phyloP scores from a whole-genome alignment of 108 stramenopile genomes.

The Epithemia pelagica region DNA sequence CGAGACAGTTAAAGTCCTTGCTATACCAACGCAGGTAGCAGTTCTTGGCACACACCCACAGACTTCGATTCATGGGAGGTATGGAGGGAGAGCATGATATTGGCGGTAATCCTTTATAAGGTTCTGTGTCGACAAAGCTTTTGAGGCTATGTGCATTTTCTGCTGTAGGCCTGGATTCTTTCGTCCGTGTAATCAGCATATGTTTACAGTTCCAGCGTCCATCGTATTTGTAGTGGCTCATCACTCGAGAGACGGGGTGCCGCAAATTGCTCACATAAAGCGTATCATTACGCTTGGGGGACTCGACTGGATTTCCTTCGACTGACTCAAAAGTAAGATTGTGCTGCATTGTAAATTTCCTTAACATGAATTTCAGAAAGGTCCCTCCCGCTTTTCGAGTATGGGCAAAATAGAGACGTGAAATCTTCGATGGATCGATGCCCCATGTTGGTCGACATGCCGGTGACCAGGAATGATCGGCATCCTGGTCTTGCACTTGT shows the following conservation, averaged over 20 bases:
- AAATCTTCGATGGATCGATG: neutral
- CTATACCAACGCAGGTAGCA: neutral
- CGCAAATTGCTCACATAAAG: conserved; percentile 5
- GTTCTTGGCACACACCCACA: neutral
- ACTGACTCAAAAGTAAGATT: neutral
- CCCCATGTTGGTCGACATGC: neutral
- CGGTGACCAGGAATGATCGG: too few relatives aligned
- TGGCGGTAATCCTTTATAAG: too few relatives aligned
- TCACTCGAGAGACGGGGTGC: neutral
- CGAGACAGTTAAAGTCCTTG: neutral
- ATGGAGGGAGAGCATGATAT: neutral
- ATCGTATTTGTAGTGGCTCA: conserved; percentile 16
- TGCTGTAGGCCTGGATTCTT: neutral
- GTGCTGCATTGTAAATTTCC: neutral
- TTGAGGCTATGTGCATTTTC: neutral
- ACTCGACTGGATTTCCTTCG: neutral
- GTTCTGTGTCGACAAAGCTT: neutral
- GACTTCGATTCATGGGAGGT: neutral
- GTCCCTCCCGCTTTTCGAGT: conserved; percentile 12
- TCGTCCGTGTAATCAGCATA: neutral
- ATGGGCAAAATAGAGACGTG: neutral
- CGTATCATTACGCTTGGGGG: neutral
- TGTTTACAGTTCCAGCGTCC: conserved; percentile 4
- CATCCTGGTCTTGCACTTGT: too few relatives aligned
- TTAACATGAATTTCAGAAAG: neutral